Percentiles rank a stretch among this genome's conserved stretches.
Conservation (phyloP, 2,329 filamentous ascomycete genomes). For the Seiridium unicorne region DNA sequence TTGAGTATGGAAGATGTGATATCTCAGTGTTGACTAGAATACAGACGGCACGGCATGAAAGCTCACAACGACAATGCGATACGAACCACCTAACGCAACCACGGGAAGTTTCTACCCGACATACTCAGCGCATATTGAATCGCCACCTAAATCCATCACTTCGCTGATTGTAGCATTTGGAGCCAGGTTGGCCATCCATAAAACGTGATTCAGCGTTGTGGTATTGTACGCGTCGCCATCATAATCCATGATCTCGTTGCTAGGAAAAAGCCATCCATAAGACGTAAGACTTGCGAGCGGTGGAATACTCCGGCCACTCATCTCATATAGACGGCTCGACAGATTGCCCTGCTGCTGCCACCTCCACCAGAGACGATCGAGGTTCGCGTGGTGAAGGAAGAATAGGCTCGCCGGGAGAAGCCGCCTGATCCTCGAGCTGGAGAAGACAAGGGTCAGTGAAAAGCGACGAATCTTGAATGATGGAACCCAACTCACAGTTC, state of each 20-base stretch:
- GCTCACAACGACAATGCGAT: too few relatives aligned
- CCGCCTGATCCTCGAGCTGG: slow-evolving; percentile 3
- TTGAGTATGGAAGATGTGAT: too few relatives aligned
- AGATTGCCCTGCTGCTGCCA: slow-evolving; percentile 4
- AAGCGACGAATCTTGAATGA: not conserved
- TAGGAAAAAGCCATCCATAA: not conserved
- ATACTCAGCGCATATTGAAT: slow-evolving; percentile 15
- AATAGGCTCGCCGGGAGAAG: slow-evolving; percentile 27
- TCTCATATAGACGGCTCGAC: not conserved
- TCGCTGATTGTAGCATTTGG: slow-evolving; percentile 32
- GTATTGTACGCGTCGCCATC: slow-evolving; percentile 6
- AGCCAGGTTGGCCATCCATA: not conserved
- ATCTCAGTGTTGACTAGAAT: too few relatives aligned
- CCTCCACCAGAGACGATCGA: slow-evolving; percentile 23
- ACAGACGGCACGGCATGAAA: too few relatives aligned
- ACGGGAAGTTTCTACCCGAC: not conserved
- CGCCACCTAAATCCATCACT: slow-evolving; percentile 14
- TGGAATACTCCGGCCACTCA: slow-evolving; percentile 3
- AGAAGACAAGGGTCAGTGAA: too few relatives aligned
- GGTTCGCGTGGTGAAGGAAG: slow-evolving; percentile 27
- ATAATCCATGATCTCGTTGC: slow-evolving; percentile 11
- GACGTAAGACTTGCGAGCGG: not conserved
- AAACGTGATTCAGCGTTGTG: not conserved
- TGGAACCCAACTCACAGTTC: slow-evolving; percentile 1
- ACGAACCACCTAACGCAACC: too few relatives aligned